These are phyloP conservation scores for Halophytophthora polymorphica DNA, from an alignment of 352 stramenopile genomes.

Conservation along the genomic window DNA sequence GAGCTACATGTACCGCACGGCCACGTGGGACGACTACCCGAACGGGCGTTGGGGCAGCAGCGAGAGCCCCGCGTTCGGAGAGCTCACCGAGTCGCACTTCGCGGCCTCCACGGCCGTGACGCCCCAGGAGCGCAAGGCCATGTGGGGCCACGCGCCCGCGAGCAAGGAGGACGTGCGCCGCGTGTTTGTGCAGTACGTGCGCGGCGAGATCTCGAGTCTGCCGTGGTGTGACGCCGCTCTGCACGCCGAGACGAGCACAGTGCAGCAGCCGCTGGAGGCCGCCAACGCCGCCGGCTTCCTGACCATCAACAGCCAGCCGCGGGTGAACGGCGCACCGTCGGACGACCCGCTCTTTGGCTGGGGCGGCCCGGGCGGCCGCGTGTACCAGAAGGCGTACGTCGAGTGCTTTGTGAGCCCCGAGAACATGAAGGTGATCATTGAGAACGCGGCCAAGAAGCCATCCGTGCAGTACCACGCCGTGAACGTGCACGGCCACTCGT, in stretches of 20 bases:
- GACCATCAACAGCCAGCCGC: constrained; percentile 95
- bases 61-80: constrained; percentile 94
- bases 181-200: constrained; percentile 96
- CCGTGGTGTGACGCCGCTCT: constrained; percentile 97
- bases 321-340: constrained; percentile 90
- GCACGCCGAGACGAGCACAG: constrained; percentile 91
- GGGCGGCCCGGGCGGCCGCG: constrained; percentile 92
- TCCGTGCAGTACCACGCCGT: constrained; percentile 91
- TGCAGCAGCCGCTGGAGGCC: constrained; percentile 70
- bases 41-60: constrained; percentile 96
- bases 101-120: constrained; percentile 63
- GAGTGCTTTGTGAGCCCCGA: constrained; percentile 97
- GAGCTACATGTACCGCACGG: constrained; percentile 97
- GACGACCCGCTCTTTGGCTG: constrained; percentile 95
- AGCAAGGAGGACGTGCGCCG: constrained; percentile 91
- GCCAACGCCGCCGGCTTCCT: constrained; percentile 90
- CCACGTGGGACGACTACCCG: constrained; percentile 97
- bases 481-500: constrained; percentile 87
- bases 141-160: constrained; percentile 93
- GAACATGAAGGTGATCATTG: constrained; percentile 90
- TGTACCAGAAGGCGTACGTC: constrained; percentile 99
- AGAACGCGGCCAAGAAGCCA: constrained; percentile 77
- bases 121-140: constrained; percentile 80
- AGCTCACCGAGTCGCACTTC: constrained; percentile 96
- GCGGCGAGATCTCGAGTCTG: constrained; percentile 93